Base-by-base conservation (phyloP, 345 rosid genomes). In the Citrus medica region DNA sequence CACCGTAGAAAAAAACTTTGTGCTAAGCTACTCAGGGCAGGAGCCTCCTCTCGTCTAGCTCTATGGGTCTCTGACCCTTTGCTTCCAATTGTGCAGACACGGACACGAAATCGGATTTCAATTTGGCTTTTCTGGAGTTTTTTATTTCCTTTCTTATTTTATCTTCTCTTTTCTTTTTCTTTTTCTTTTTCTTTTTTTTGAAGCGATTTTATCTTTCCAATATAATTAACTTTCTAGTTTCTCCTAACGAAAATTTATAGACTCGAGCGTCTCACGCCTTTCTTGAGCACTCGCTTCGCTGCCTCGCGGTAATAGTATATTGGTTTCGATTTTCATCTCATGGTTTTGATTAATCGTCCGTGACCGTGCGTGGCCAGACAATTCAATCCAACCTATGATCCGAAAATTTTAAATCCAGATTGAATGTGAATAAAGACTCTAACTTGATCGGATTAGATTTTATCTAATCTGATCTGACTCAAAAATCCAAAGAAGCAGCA, bases 81-180 rank as follows among this genome's bases (percentile, higher is more conserved):
- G 67, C 69, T 73, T 68, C 53, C 66, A 66, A 69, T 67, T 71
- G 55, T 28, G 65, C 84, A 78, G 78, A 12, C 81, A 51, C 82
- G 89, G 88, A 86, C 79, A 25, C 78, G 74, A 87, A 87, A 83
- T 46, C 71, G 68, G 80, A 84, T 82, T 86, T 83, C 85, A 85
- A 63, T 84, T 81, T 71, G 71, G 81, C 77, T 82, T 81, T 69
- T 33, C 38, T 55, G 59, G 35, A 71, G 48, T 37, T 48, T 69
- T 79, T n/a, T 32, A 37, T 73, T 42, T 22, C 17, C 27, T 28
- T 64, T n/a, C 40, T 25, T 51, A 32, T 6, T 48, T 6, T 56
- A 10, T 30, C 62, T 75, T 79, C 77, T 76, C 62, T 35, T 35
- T 0, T 33, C 35, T 33, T 33, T 35, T 35, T 35, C 37, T 33